Evolutionary conservation across 768 basidiomycete species (phyloP).

Genomic region (Suillus discolor): DNA sequence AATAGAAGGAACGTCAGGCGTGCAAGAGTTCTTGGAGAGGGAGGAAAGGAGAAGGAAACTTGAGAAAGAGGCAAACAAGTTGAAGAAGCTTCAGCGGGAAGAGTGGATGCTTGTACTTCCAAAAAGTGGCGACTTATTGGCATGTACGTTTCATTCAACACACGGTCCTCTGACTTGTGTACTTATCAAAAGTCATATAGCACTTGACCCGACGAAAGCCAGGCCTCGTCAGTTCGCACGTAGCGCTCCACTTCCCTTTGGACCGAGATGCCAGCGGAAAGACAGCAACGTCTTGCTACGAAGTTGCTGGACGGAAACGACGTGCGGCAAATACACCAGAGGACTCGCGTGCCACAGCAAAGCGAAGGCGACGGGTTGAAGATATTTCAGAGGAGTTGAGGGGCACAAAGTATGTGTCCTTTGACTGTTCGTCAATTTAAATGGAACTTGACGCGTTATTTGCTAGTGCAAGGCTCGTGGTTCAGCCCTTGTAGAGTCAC

Average conservation of each 20-base stretch:
- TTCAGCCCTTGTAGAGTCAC: conserved; percentile 56
- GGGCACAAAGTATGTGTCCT: conserved; percentile 67
- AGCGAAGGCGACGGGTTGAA: conserved; percentile 65
- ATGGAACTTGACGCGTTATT: background rate
- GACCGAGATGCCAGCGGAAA: conserved; percentile 97
- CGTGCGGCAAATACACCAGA: conserved; percentile 59
- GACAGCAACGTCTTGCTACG: conserved; percentile 88
- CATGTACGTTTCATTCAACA: conserved; percentile 53
- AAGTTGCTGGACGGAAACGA: conserved; percentile 89
- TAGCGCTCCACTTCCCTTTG: conserved; percentile 66
- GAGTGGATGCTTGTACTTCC: conserved; percentile 99
- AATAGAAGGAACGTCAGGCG: conserved; percentile 57
- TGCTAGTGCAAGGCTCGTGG: conserved; percentile 52
- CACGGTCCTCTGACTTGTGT: background rate
- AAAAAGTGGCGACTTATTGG: conserved; percentile 73
- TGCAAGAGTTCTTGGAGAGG: conserved; percentile 80
- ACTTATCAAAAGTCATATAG: conserved; percentile 37
- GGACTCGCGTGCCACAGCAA: conserved; percentile 41
- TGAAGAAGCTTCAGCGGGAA: conserved; percentile 79
- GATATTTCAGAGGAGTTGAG: conserved; percentile 72
- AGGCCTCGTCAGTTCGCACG: conserved; percentile 81
- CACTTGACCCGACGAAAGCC: conserved; percentile 84
- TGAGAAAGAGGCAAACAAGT: conserved; percentile 77
- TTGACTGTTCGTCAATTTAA: background rate
- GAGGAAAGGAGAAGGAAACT: conserved; percentile 68